phyloP scores from a whole-genome alignment of 2,329 filamentous ascomycete genomes.

The Celoporthe dispersa region DNA sequence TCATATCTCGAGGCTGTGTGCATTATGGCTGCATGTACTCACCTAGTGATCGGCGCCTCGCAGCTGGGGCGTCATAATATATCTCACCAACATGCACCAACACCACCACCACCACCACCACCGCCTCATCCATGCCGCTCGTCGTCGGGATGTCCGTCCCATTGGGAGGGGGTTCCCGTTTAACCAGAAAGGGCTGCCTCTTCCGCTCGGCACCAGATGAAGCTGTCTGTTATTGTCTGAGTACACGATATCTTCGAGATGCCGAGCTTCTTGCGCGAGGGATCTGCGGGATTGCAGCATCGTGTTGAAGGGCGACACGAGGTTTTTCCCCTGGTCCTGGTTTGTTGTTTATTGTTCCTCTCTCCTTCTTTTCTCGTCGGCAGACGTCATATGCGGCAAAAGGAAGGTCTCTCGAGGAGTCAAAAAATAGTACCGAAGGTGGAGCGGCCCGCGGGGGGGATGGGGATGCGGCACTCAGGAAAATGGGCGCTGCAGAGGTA shows the following conservation, averaged over 20 bases:
- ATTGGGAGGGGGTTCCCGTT: not conserved
- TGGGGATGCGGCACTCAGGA: too few species aligned
- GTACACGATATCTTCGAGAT: not conserved
- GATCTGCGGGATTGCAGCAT: not conserved
- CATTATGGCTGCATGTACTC: not conserved
- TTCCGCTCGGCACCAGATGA: not conserved
- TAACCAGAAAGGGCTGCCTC: not conserved
- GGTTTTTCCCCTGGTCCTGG: not conserved
- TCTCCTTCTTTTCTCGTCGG: too few species aligned
- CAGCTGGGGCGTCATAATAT: not conserved
- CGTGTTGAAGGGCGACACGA: not conserved
- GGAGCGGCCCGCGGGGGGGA: not conserved
- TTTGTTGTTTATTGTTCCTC: too few species aligned
- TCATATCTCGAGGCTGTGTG: constrained; percentile 3
- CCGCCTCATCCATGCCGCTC: not conserved
- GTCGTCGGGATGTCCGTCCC: too few species aligned
- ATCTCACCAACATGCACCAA: not conserved
- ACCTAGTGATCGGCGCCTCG: not conserved
- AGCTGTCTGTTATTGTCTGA: not conserved
- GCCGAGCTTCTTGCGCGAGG: not conserved
- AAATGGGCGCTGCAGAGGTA: too few species aligned
- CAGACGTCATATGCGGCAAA: not conserved
- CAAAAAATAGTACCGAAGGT: not conserved
- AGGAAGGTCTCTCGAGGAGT: not conserved
- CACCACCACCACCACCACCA: not conserved